Percentiles rank a stretch among this genome's conserved stretches.
Evolutionary conservation across 208 protist genomes (phyloP).

Genomic region (Crithidia expoeki): DNA sequence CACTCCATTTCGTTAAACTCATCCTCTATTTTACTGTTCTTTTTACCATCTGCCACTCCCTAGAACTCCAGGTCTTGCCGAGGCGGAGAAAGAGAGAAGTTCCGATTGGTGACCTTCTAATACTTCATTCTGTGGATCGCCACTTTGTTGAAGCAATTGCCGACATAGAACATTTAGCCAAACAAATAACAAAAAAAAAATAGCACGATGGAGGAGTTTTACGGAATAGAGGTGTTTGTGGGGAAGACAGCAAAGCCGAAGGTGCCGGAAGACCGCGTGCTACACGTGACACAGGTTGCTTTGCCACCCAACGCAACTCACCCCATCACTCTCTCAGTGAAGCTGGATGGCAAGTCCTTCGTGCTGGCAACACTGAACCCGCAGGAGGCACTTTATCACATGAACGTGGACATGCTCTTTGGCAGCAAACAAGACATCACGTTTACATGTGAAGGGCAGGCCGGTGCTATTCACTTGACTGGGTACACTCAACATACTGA

Average conservation of each 20-base stretch:
- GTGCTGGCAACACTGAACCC: slow-evolving; percentile 76
- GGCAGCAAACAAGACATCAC: slow-evolving; percentile 41
- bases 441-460: slow-evolving; percentile 51
- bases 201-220: slow-evolving; percentile 74
- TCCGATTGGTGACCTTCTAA: too few species aligned
- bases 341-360: slow-evolving; percentile 50
- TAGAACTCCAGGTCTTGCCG: too few species aligned
- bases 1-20: too few species aligned
- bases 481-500: slow-evolving; percentile 72
- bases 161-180: too few species aligned
- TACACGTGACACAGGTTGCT: slow-evolving; percentile 72
- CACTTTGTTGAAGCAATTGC: too few species aligned
- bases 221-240: slow-evolving; percentile 70
- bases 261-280: slow-evolving; percentile 63
- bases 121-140: too few species aligned
- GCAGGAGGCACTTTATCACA: slow-evolving; percentile 61
- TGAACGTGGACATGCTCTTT: slow-evolving; percentile 72
- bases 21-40: too few species aligned
- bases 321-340: slow-evolving; percentile 50
- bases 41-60: too few species aligned
- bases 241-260: slow-evolving; percentile 58
- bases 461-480: slow-evolving; percentile 66
- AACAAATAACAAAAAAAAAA: not conserved
- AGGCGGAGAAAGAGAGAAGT: too few species aligned
- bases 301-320: slow-evolving; percentile 59